Percentiles rank a stretch among this genome's conserved stretches.
These are phyloP conservation scores for Pugionium dolabratum DNA, from an alignment of 345 rosid genomes.

Conservation along the genomic window DNA sequence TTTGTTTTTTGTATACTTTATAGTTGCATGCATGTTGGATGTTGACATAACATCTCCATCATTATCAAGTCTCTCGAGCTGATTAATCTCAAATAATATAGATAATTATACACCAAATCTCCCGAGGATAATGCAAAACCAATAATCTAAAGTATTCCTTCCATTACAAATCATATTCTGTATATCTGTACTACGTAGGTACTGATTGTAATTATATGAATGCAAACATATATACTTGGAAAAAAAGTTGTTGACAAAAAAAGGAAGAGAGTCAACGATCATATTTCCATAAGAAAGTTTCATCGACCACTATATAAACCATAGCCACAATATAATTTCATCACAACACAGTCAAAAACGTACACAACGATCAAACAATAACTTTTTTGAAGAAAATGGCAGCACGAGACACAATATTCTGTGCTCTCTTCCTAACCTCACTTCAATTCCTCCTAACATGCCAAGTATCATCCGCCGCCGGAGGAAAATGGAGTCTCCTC, in stretches of 20 bases:
- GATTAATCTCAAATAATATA: slow-evolving; percentile 3
- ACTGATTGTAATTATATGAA: neutral
- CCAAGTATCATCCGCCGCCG: slow-evolving; percentile 31
- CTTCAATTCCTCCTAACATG: slow-evolving; percentile 28
- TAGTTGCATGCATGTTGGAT: slow-evolving; percentile 24
- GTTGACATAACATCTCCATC: slow-evolving; percentile 21
- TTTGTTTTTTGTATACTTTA: slow-evolving; percentile 9
- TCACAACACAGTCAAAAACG: slow-evolving; percentile 4
- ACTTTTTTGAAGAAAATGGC: slow-evolving; percentile 7
- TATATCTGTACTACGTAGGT: neutral
- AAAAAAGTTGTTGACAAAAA: neutral
- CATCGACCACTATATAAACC: slow-evolving; percentile 24
- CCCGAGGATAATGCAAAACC: slow-evolving; percentile 1
- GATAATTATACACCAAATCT: slow-evolving; percentile 2
- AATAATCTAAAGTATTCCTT: slow-evolving; percentile 7
- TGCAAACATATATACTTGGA: neutral
- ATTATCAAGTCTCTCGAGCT: slow-evolving; percentile 3
- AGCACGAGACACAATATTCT: slow-evolving; percentile 15
- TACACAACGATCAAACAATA: slow-evolving; percentile 13
- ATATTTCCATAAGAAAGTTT: neutral
- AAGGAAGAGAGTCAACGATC: neutral
- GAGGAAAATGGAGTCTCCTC: slow-evolving; percentile 39
- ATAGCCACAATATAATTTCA: slow-evolving; percentile 11
- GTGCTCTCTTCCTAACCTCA: slow-evolving; percentile 22
- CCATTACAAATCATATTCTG: slow-evolving; percentile 1